Evolutionary conservation across 116 monocot genomes (phyloP).

Genomic region (Thalassia testudinum): DNA sequence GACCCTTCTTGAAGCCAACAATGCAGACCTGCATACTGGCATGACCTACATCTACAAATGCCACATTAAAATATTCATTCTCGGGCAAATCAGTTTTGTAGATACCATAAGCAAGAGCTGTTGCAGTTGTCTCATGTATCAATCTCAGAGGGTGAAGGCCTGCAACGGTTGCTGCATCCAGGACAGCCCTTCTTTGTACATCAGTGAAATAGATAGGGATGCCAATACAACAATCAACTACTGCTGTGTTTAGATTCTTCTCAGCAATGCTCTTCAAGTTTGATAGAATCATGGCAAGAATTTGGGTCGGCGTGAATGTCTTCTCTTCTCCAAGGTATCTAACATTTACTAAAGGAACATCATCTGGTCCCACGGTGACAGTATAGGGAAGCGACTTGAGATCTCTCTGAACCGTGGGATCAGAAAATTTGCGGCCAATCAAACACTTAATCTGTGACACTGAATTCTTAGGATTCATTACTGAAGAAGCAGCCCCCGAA

Average conservation of each 20-base stretch:
- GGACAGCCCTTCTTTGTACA: constrained; percentile 55
- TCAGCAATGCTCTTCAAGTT: constrained; percentile 68
- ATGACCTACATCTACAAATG: constrained; percentile 81
- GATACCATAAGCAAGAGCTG: constrained; percentile 75
- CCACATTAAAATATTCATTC: constrained; percentile 55
- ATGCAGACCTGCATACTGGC: constrained; percentile 91
- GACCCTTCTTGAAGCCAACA: constrained; percentile 68
- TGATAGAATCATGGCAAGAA: constrained; percentile 60
- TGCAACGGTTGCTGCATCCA: constrained; percentile 62
- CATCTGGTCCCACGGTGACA: constrained; percentile 53
- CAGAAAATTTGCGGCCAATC: constrained; percentile 49
- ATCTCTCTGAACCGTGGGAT: constrained; percentile 63
- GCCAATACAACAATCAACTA: constrained; percentile 78
- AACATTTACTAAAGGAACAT: constrained; percentile 50
- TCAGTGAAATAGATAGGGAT: constrained; percentile 82
- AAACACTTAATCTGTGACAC: constrained; percentile 70
- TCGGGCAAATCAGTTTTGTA: constrained; percentile 82
- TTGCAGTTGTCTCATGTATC: constrained; percentile 81
- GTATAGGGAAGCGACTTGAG: constrained; percentile 32
- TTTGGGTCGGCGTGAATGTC: constrained; percentile 60
- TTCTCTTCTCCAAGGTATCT: constrained; percentile 52
- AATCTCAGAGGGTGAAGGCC: constrained; percentile 57
- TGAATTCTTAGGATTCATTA: constrained; percentile 71
- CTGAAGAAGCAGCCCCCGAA: constrained; percentile 47
- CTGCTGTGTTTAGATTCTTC: constrained; percentile 51